Evolutionary conservation across 2,329 filamentous ascomycete genomes (phyloP).

Genomic region (Verticillium tricorpus): DNA sequence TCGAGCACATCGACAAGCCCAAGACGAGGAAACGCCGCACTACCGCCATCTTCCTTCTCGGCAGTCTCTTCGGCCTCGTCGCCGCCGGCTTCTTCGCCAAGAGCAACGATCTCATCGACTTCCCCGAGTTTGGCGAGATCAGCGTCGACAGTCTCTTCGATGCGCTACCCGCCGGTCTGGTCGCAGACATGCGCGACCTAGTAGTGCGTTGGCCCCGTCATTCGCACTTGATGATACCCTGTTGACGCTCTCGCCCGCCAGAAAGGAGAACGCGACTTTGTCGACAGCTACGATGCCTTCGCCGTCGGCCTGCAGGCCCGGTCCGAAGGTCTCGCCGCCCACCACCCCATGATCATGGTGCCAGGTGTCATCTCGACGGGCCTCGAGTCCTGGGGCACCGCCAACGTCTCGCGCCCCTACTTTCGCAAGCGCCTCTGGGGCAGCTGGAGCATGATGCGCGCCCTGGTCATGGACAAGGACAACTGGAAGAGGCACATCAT

Average conservation of each 20-base stretch:
- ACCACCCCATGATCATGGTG: constrained; percentile 93
- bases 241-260: constrained; percentile 24
- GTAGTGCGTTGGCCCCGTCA: constrained; percentile 52
- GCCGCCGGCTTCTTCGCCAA: constrained; percentile 85
- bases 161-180: constrained; percentile 77
- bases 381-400: constrained; percentile 93
- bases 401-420: constrained; percentile 78
- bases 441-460: constrained; percentile 98
- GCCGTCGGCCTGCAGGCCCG: constrained; percentile 81
- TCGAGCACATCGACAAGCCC: constrained; percentile 30
- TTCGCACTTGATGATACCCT: constrained; percentile 1
- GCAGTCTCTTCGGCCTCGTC: constrained; percentile 86
- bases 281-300: constrained; percentile 90
- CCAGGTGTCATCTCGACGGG: constrained; percentile 97
- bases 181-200: constrained; percentile 81
- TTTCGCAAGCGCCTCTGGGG: constrained; percentile 95
- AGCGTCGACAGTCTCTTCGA: constrained; percentile 85
- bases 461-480: constrained; percentile 87
- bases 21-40: constrained; percentile 67
- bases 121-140: constrained; percentile 65
- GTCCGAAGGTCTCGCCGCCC: constrained; percentile 72
- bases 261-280: constrained; percentile 78
- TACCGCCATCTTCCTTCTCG: constrained; percentile 80
- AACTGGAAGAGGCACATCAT: constrained; percentile 96
- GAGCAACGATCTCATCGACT: constrained; percentile 82